A percentile compares a stretch with the other conserved stretches of the same genome.
These are phyloP conservation scores for Gracilaria caudata DNA, from an alignment of 23 red algal genomes.

Conservation along the genomic window DNA sequence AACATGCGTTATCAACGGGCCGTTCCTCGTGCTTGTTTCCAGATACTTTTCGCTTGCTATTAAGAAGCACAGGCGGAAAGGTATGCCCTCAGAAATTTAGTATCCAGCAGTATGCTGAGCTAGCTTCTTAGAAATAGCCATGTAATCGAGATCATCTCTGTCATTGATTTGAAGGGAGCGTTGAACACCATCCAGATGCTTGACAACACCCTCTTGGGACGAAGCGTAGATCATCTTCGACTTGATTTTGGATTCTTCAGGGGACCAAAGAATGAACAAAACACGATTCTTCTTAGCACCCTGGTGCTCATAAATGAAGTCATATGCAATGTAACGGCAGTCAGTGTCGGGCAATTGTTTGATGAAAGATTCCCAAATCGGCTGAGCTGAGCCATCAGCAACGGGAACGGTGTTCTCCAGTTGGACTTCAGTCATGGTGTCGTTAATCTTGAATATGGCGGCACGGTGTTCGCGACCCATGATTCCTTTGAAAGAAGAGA, in stretches of 20 bases:
- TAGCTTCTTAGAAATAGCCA: constrained; percentile 55
- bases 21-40: background rate
- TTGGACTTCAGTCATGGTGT: constrained; percentile 52
- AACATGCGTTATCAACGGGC: background rate
- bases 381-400: constrained; percentile 30
- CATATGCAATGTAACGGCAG: constrained; percentile 75
- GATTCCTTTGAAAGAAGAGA: constrained; percentile 45
- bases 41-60: background rate
- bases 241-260: constrained; percentile 30
- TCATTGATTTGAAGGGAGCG: constrained; percentile 65
- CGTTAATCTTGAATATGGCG: constrained; percentile 78
- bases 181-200: constrained; percentile 67
- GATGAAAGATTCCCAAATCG: constrained; percentile 45
- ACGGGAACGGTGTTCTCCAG: constrained; percentile 55
- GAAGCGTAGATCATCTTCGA: constrained; percentile 74
- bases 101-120: constrained; percentile 66
- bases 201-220: constrained; percentile 65
- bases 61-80: background rate
- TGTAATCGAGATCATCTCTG: constrained; percentile 67
- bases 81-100: constrained; percentile 7
- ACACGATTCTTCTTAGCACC: constrained; percentile 73
- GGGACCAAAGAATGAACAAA: constrained; percentile 69
- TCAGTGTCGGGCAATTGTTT: constrained; percentile 66
- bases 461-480: constrained; percentile 45
- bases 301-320: constrained; percentile 69